Evolutionary conservation across 2,329 filamentous ascomycete species (phyloP), one percentile per base, ranked within the genome.

Genomic region (Neurospora crassa): DNA sequence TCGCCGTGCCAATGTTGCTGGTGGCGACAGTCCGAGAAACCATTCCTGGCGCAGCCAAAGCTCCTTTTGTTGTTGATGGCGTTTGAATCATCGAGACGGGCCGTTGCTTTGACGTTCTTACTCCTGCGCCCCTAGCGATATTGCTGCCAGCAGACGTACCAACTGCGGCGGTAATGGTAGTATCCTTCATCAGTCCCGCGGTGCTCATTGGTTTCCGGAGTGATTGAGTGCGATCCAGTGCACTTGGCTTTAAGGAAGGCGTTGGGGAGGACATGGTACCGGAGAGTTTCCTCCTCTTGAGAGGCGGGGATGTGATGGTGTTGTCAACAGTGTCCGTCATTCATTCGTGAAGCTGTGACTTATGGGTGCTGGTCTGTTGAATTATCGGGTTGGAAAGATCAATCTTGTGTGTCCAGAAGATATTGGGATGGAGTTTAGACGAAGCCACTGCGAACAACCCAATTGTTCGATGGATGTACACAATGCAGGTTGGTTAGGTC

Each of bases 181-280:
- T 34, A 29, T 63, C 16, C 53, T 63, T 63, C 16, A 63, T 63
- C 53, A 63, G 24, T 37, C 53, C 34, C 29, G 53, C 29, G 53
- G 53, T 63, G 1, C 47, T 68, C 10, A n/a, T 73, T 2, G 81
- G 84, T 72, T 84, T 84, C 43, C 85, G 84, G 71, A 87, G 74
- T 2, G 86, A 86, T 20, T 84, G 82, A 40, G 84, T 80, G 69
- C 85, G 83, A 53, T 73, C 68, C 16, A 76, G 68, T 70, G 82
- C 79, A 73, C 84, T 75, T 37, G 53, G 29, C 24, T 63, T 24
- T 11, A 63, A 37, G 29, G 53, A 63, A 63, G 53, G 53, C 16
- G 14, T 63, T 8, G 53, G 37, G 29, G 24, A 63, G 29, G 53
- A 63, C 53, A 63, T 63, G 8, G 7, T 63, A 16, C 8, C 16